Conservation (phyloP, 768 basidiomycete genomes). For the Panaeolus papilionaceus region DNA sequence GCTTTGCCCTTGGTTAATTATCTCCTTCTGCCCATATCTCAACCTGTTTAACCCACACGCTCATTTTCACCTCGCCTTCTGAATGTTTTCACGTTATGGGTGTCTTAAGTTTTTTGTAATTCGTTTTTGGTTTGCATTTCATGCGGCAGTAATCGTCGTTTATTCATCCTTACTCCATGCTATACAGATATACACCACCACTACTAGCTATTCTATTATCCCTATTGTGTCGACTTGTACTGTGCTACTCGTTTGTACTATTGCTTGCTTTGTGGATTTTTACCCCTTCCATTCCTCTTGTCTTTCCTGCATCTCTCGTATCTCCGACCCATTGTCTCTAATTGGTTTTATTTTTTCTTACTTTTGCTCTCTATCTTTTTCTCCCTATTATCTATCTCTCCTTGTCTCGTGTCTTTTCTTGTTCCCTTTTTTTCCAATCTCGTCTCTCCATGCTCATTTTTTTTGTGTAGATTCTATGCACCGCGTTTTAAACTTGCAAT, state of each 20-base stretch:
- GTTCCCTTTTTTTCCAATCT: not conserved
- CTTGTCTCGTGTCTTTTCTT: not conserved
- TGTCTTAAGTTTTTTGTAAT: slow-evolving; percentile 1
- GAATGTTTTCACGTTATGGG: not conserved
- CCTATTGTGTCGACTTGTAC: slow-evolving; percentile 7
- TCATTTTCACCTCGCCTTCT: too few species aligned
- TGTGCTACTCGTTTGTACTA: slow-evolving; percentile 14
- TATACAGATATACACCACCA: not conserved
- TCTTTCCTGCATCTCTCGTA: not conserved
- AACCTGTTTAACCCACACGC: too few species aligned
- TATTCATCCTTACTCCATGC: slow-evolving; percentile 7
- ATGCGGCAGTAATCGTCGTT: not conserved
- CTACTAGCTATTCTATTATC: slow-evolving; percentile 9
- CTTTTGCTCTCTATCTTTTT: not conserved
- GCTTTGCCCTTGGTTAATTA: slow-evolving; percentile 28
- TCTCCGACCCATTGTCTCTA: not conserved
- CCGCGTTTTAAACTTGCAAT: slow-evolving; percentile 1
- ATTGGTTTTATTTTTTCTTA: not conserved
- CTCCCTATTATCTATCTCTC: not conserved
- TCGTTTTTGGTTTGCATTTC: slow-evolving; percentile 13
- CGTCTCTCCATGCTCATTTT: not conserved
- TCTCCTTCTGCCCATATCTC: not conserved
- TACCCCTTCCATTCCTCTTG: not conserved
- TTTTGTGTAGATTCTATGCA: slow-evolving; percentile 6
- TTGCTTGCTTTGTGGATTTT: slow-evolving; percentile 12